Conservation (phyloP, 2,329 filamentous ascomycete species). For the Colletotrichum plurivorum region DNA sequence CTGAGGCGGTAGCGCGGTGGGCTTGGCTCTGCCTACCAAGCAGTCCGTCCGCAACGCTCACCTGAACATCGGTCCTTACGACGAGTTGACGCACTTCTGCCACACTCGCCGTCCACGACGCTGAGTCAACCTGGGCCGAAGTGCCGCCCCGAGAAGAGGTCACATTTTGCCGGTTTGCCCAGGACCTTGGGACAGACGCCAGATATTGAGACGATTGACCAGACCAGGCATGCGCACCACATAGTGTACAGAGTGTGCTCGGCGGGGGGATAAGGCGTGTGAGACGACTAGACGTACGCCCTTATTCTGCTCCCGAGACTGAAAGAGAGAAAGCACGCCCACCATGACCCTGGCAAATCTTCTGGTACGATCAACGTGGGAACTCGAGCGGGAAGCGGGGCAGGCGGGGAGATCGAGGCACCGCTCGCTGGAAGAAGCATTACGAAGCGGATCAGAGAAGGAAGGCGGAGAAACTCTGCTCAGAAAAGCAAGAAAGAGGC, state of each 20-base stretch:
- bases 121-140: background rate
- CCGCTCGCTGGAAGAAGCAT: background rate
- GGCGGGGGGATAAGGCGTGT: background rate
- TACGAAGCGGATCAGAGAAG: background rate
- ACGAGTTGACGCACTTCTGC: conserved; percentile 1
- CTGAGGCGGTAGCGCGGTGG: conserved; percentile 20
- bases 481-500: conserved; percentile 8
- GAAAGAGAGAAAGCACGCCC: background rate
- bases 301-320: background rate
- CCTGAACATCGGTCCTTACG: conserved; percentile 28
- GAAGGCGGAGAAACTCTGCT: background rate
- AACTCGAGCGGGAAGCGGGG: background rate
- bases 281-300: conserved; percentile 25
- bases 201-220: conserved; percentile 27
- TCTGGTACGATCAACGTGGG: background rate
- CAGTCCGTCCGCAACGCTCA: conserved; percentile 31
- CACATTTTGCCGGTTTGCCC: background rate
- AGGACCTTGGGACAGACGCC: conserved; percentile 14
- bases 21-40: conserved; percentile 26
- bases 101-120: background rate
- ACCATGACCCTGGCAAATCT: background rate
- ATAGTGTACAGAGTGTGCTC: background rate
- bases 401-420: background rate
- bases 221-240: conserved; percentile 8
- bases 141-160: background rate